Evolutionary conservation across 345 rosid species (phyloP).

Genomic region (Eucalyptus grandis): DNA sequence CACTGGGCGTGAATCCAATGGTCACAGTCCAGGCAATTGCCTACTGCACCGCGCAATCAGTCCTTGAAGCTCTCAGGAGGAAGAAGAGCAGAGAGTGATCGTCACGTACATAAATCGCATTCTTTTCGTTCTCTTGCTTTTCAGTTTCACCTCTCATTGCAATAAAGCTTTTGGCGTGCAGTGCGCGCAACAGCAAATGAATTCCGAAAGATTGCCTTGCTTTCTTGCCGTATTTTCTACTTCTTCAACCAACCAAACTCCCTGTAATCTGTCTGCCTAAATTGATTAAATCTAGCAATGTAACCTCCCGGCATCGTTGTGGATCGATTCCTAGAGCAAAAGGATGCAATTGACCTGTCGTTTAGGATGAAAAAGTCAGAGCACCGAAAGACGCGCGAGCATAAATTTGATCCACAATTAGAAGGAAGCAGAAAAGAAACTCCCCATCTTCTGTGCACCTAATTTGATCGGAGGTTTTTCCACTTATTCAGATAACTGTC

Average conservation of each 20-base stretch:
- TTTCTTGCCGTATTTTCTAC: background rate
- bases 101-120: background rate
- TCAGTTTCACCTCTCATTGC: background rate
- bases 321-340: background rate
- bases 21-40: conserved; percentile 79
- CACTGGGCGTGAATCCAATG: conserved; percentile 85
- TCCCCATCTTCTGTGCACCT: background rate
- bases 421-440: background rate
- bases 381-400: background rate
- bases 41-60: conserved; percentile 61
- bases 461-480: background rate
- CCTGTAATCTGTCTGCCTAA: background rate
- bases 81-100: background rate
- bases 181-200: background rate
- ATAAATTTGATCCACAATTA: background rate
- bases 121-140: background rate
- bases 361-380: background rate
- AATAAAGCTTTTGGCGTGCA: background rate
- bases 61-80: conserved; percentile 32
- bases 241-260: background rate
- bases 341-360: background rate
- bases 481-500: background rate
- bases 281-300: background rate
- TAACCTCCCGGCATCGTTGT: background rate
- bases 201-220: background rate